These are phyloP conservation scores for Teratosphaeria nubilosa DNA, from an alignment of 2,329 filamentous ascomycete species.

Conservation along the genomic window DNA sequence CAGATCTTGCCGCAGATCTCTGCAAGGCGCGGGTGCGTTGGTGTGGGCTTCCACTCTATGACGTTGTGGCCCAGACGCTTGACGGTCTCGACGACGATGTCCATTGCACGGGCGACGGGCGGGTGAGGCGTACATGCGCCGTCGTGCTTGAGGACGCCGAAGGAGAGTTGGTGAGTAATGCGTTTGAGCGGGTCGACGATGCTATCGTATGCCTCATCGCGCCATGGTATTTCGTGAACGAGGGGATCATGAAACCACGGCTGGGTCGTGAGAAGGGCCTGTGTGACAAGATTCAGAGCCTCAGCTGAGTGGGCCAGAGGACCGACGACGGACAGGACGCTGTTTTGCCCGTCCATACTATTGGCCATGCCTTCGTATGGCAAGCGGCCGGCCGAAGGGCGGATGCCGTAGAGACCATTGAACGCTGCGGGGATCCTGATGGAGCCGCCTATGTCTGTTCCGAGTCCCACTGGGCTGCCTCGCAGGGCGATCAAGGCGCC, in stretches of 20 bases:
- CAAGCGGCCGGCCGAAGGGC: constrained; percentile 44
- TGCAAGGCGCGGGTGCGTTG: constrained; percentile 31
- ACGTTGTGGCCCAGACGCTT: constrained; percentile 45
- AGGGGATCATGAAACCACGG: constrained; percentile 60
- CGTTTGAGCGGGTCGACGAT: constrained; percentile 17
- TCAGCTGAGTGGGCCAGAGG: constrained; percentile 49
- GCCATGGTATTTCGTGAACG: constrained; percentile 57
- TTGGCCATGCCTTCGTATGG: constrained; percentile 52
- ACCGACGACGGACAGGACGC: constrained; percentile 52
- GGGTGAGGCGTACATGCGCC: constrained; percentile 44
- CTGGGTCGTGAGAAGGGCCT: constrained; percentile 45
- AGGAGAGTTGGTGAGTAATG: constrained; percentile 32
- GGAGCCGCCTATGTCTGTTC: constrained; percentile 48
- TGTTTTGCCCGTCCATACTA: constrained; percentile 54
- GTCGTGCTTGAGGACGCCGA: constrained; percentile 47
- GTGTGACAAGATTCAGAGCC: constrained; percentile 46
- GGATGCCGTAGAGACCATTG: constrained; percentile 47
- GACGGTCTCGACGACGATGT: constrained; percentile 41
- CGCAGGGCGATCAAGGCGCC: constrained; percentile 45
- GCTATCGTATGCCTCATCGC: constrained; percentile 38
- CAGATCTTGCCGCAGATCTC: constrained; percentile 29
- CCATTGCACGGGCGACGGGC: constrained; percentile 46
- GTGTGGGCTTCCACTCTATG: constrained; percentile 49
- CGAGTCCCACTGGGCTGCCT: constrained; percentile 47
- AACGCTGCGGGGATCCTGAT: constrained; percentile 52